Evolutionary conservation across 371 early-diverging fungal genomes (phyloP).

Genomic region (Syncephalastrum contaminatum): DNA sequence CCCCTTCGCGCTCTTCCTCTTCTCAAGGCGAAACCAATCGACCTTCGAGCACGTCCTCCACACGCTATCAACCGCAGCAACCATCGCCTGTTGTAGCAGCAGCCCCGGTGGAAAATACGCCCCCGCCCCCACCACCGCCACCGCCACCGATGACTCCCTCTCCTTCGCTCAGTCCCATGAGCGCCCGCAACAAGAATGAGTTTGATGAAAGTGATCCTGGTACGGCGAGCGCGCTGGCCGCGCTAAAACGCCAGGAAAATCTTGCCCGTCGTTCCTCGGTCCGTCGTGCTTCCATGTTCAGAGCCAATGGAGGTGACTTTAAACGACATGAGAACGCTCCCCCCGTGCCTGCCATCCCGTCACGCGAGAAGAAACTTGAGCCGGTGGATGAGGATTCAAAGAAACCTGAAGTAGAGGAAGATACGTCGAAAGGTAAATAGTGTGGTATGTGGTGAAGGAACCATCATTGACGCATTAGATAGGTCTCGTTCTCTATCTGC

Average conservation of each 20-base stretch:
- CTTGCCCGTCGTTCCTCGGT: conserved; percentile 40
- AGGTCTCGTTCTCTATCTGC: conserved; percentile 49
- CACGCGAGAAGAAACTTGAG: conserved; percentile 12
- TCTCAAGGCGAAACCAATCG: conserved; percentile 3
- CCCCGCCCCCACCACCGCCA: conserved; percentile 10
- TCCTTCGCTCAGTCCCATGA: conserved; percentile 11
- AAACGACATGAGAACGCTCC: conserved; percentile 19
- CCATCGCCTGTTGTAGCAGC: conserved; percentile 5
- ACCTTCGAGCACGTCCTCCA: conserved; percentile 10
- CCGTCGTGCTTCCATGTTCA: conserved; percentile 47
- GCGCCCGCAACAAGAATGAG: conserved; percentile 8
- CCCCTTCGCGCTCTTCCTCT: conserved; percentile 37
- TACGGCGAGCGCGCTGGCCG: conserved; percentile 46
- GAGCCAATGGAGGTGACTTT: conserved; percentile 28
- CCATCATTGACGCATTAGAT: neutral
- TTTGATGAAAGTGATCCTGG: conserved; percentile 48
- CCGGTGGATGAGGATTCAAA: conserved; percentile 5
- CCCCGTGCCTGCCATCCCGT: conserved; percentile 41
- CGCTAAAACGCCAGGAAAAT: conserved; percentile 49
- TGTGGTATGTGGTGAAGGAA: neutral
- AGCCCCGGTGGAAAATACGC: neutral
- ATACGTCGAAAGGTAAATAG: conserved; percentile 1
- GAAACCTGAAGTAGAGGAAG: conserved; percentile 1
- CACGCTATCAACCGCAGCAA: conserved; percentile 32
- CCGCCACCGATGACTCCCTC: conserved; percentile 28